Percentiles rank a stretch among this genome's conserved stretches.
These are phyloP conservation scores for Heliamphora exappendiculata DNA, from an alignment of 148 eudicot genomes.

Conservation along the genomic window DNA sequence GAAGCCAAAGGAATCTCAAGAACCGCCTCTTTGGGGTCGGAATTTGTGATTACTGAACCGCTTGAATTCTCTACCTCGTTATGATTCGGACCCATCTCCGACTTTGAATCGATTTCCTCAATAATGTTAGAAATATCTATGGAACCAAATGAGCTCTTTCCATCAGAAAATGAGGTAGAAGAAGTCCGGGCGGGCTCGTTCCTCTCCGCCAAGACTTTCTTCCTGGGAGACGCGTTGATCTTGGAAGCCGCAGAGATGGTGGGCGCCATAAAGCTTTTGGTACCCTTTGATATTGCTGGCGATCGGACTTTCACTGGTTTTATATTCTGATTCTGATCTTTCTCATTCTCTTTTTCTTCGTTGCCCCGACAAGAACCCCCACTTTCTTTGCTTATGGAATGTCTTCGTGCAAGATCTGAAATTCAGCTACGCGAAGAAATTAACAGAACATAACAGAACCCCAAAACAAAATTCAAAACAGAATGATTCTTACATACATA, in stretches of 20 bases:
- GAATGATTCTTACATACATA: not conserved
- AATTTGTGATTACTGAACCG: slow-evolving; percentile 4
- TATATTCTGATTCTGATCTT: slow-evolving; percentile 28
- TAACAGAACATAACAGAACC: not conserved
- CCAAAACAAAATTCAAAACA: not conserved
- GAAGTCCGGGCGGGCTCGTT: slow-evolving; percentile 67
- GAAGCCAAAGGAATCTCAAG: slow-evolving; percentile 21
- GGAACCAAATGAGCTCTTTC: slow-evolving; percentile 44
- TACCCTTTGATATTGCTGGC: slow-evolving; percentile 35
- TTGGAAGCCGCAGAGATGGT: slow-evolving; percentile 93
- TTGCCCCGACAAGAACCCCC: slow-evolving; percentile 16
- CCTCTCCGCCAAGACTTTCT: slow-evolving; percentile 73
- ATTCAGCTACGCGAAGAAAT: not conserved
- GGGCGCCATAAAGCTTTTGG: slow-evolving; percentile 81
- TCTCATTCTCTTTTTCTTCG: slow-evolving; percentile 78
- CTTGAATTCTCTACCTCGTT: slow-evolving; percentile 1
- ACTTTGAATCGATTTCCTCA: slow-evolving; percentile 20
- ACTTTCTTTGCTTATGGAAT: slow-evolving; percentile 32
- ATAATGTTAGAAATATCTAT: slow-evolving; percentile 18
- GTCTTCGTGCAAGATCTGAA: slow-evolving; percentile 46
- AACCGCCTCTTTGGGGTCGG: slow-evolving; percentile 15
- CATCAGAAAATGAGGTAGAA: slow-evolving; percentile 60
- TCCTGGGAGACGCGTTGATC: slow-evolving; percentile 73
- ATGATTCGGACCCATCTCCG: slow-evolving; percentile 17
- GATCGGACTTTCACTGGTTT: slow-evolving; percentile 38